Base-by-base conservation (phyloP, 305 asterid species). In the Lippia alba region DNA sequence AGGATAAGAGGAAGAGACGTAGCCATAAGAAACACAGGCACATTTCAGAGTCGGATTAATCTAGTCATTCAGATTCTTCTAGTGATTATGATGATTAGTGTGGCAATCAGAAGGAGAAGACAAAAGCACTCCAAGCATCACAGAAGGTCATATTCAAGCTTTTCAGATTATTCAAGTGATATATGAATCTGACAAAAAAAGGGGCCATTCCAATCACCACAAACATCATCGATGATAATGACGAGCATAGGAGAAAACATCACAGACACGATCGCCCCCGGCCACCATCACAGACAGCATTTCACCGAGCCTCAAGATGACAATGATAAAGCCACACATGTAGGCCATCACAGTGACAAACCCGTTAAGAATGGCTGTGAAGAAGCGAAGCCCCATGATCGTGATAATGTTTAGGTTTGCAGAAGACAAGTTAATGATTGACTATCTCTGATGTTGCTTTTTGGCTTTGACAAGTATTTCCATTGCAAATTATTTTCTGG, bases 1-100 rank as follows among this genome's bases (percentile, higher is more conserved):
- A 76, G 69, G 80, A 74, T 55, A 78, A 54, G 83, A 85, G 78
- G 82, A 91, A 82, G 85, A 86, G 76, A 78, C 88, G 64, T 34
- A 66, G 75, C 57, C 88, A 82, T 54, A 85, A 77, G 86, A 89
- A 80, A 74, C 83, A 36, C 55, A 71, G 69, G 70, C 85, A 74
- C 70, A 83, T 59, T 62, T 73, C 78, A 2, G 50, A 64, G 62
- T 79, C 86, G 5, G 89, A 65, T 74, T n/a, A n/a, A n/a, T 78
- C 83, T 9, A 80, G 80, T 45, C 81, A 71, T 63, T 69, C 81
- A 16, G 91, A 78, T 16, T 80, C 80, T 60, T 74, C 81, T 18
- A 58, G 76, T 55, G 85, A 74, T 67, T 89, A 76, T 46, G 82
- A 77, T 55, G 83, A 68, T 45, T n/a, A 76, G 75, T 46, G 82